A percentile compares a stretch with the other conserved stretches of the same genome.
Evolutionary conservation across 2,329 filamentous ascomycete genomes (phyloP).

Genomic region (Drechslera avenae): DNA sequence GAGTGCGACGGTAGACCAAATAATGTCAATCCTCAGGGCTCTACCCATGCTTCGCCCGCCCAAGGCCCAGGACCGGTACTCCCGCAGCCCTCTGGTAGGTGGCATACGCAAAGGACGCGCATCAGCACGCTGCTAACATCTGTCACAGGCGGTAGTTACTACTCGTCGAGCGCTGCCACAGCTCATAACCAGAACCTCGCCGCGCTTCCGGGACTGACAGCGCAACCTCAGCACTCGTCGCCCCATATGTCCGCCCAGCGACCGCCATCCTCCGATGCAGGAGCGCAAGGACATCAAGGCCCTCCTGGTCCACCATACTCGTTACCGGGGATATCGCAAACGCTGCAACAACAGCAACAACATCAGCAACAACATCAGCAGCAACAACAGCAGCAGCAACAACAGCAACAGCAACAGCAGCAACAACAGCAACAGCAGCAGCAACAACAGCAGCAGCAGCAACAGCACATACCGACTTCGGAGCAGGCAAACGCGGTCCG

Average conservation of each 20-base stretch:
- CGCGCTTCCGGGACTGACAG: constrained; percentile 51
- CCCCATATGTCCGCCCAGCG: constrained; percentile 45
- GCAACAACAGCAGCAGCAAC: constrained; percentile 49
- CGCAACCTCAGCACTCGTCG: constrained; percentile 52
- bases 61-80: constrained; percentile 46
- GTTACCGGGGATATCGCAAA: constrained; percentile 53
- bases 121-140: constrained; percentile 22
- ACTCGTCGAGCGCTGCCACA: constrained; percentile 45
- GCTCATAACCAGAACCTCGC: constrained; percentile 52
- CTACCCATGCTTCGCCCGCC: constrained; percentile 43
- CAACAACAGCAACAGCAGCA: constrained; percentile 27
- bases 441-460: constrained; percentile 30
- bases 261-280: constrained; percentile 45
- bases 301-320: constrained; percentile 50
- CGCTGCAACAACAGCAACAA: constrained; percentile 39
- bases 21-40: constrained; percentile 40
- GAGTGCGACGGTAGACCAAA: constrained; percentile 29
- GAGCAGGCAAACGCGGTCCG: constrained; percentile 48
- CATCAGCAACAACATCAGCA: constrained; percentile 34
- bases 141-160: constrained; percentile 45
- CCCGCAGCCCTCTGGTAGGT: constrained; percentile 49
- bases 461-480: constrained; percentile 45
- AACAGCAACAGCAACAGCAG: constrained; percentile 52
- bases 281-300: constrained; percentile 42
- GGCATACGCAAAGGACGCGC: constrained; percentile 13